These are phyloP conservation scores for Mycena haematopus DNA, from an alignment of 768 basidiomycete species.

Conservation along the genomic window DNA sequence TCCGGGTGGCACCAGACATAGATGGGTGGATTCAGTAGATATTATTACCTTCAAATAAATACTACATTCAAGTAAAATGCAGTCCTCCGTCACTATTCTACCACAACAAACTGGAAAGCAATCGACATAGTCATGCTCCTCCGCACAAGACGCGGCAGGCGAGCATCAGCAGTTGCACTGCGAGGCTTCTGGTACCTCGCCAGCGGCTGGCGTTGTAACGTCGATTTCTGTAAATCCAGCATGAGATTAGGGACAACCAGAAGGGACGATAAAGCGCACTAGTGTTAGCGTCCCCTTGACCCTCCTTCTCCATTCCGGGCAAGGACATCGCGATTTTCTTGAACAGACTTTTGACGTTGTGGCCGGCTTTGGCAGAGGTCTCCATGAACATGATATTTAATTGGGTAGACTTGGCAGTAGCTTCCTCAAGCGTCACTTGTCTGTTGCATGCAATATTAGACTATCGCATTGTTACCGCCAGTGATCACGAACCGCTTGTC, in stretches of 20 bases:
- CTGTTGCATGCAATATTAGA: slow-evolving; percentile 48
- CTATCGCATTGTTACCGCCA: slow-evolving; percentile 4
- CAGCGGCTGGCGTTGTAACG: slow-evolving; percentile 74
- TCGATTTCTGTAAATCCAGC: slow-evolving; percentile 75
- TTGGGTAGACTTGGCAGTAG: slow-evolving; percentile 88
- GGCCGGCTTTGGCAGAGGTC: slow-evolving; percentile 98
- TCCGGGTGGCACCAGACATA: no score
- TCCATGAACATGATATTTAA: slow-evolving; percentile 99
- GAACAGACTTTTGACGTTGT: slow-evolving; percentile 98
- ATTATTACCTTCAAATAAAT: slow-evolving; percentile 31
- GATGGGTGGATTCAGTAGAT: slow-evolving; percentile 16
- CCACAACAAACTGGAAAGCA: slow-evolving; percentile 24
- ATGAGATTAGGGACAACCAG: slow-evolving; percentile 20
- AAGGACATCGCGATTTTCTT: slow-evolving; percentile 99
- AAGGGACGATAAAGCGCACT: slow-evolving; percentile 44
- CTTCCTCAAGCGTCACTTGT: slow-evolving; percentile 98
- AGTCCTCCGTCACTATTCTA: slow-evolving; percentile 26
- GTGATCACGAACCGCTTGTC: slow-evolving; percentile 84
- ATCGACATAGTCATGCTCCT: slow-evolving; percentile 14
- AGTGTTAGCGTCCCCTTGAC: slow-evolving; percentile 61
- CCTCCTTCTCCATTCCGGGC: slow-evolving; percentile 93
- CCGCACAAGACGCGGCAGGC: slow-evolving; percentile 8
- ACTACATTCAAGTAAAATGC: slow-evolving; percentile 19
- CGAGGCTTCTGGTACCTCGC: slow-evolving; percentile 85
- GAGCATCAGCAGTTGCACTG: slow-evolving; percentile 78